Evolutionary conservation across 441 rosid genomes (phyloP).

Genomic region (Francoa sonchifolia): DNA sequence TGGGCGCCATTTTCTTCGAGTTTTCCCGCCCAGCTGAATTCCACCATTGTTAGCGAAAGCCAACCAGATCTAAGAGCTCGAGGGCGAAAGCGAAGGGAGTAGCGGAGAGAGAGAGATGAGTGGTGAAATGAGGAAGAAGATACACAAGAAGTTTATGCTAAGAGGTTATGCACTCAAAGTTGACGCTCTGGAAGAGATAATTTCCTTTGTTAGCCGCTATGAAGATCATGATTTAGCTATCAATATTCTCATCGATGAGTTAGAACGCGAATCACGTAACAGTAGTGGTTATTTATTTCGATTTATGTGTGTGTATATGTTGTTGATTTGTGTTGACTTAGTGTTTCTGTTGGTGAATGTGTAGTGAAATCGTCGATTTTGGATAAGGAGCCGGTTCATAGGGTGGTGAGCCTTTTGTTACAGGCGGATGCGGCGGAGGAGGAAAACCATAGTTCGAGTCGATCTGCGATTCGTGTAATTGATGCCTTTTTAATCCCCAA

Average conservation of each 20-base stretch:
- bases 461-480: slow-evolving; percentile 40
- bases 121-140: slow-evolving; percentile 36
- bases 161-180: slow-evolving; percentile 59
- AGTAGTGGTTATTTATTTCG: neutral
- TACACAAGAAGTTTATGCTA: slow-evolving; percentile 63
- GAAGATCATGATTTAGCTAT: slow-evolving; percentile 58
- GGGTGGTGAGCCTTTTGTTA: slow-evolving; percentile 36
- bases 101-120: slow-evolving; percentile 23
- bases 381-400: slow-evolving; percentile 51
- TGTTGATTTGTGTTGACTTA: neutral
- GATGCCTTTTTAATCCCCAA: slow-evolving; percentile 78
- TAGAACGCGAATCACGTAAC: slow-evolving; percentile 49
- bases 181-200: slow-evolving; percentile 63
- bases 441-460: slow-evolving; percentile 20
- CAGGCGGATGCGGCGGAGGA: slow-evolving; percentile 62
- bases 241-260: slow-evolving; percentile 70
- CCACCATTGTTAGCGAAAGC: too few relatives aligned
- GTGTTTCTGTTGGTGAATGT: slow-evolving; percentile 4
- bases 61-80: too few relatives aligned
- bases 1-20: too few relatives aligned
- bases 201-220: slow-evolving; percentile 46
- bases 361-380: slow-evolving; percentile 57
- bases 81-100: too few relatives aligned
- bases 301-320: neutral
- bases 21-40: too few relatives aligned